These are phyloP conservation scores for Schizophyllum amplum DNA, from an alignment of 1,284 basidiomycete species.

Conservation along the genomic window DNA sequence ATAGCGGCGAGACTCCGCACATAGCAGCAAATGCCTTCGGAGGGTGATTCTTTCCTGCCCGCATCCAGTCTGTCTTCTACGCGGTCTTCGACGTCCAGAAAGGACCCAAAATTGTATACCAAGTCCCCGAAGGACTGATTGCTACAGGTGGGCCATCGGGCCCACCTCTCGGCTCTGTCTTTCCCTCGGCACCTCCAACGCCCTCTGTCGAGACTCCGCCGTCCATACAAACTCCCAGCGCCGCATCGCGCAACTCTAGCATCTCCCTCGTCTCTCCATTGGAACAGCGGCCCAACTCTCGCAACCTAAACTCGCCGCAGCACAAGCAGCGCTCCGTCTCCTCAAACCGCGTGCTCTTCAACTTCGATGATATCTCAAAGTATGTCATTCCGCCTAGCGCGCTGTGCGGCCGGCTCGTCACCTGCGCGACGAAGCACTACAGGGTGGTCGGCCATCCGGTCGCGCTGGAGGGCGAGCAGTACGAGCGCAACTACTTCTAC, in stretches of 20 bases:
- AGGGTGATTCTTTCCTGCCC: slow-evolving; percentile 66
- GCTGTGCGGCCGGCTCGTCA: slow-evolving; percentile 86
- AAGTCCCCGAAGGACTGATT: slow-evolving; percentile 85
- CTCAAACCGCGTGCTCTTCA: slow-evolving; percentile 59
- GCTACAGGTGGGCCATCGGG: slow-evolving; percentile 26
- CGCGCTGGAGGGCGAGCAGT: slow-evolving; percentile 55
- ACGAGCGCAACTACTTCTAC: slow-evolving; percentile 83
- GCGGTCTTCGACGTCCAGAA: slow-evolving; percentile 77
- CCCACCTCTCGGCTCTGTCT: slow-evolving; percentile 31
- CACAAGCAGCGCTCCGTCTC: slow-evolving; percentile 39
- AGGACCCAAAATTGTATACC: slow-evolving; percentile 80
- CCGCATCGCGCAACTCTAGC: slow-evolving; percentile 37
- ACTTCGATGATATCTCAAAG: slow-evolving; percentile 87
- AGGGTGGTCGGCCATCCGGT: slow-evolving; percentile 88
- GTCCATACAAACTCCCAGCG: slow-evolving; percentile 17
- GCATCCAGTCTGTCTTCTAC: slow-evolving; percentile 83
- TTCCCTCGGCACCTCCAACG: slow-evolving; percentile 35
- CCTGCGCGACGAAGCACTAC: slow-evolving; percentile 62
- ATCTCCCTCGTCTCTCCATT: slow-evolving; percentile 36
- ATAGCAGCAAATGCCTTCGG: slow-evolving; percentile 49
- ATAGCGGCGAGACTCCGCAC: no score
- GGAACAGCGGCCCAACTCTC: slow-evolving; percentile 32
- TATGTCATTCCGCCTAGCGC: slow-evolving; percentile 89
- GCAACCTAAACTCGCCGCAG: slow-evolving; percentile 34
- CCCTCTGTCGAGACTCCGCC: slow-evolving; percentile 20